Evolutionary conservation across 352 stramenopile species (phyloP).

Genomic region (Globisporangium radiosum): DNA sequence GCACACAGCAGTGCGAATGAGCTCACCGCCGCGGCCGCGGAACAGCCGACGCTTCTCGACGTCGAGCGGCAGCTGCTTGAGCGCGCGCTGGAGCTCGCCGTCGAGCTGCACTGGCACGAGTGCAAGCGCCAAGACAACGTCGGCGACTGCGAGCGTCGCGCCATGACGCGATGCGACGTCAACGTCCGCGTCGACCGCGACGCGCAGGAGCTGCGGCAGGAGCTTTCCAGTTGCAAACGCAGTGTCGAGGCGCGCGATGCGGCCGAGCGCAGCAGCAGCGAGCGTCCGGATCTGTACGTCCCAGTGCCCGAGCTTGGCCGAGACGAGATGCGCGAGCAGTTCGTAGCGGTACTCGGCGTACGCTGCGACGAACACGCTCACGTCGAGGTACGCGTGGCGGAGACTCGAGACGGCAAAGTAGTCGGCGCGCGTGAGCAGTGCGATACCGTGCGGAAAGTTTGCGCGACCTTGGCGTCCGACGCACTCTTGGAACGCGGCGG

Average conservation of each 20-base stretch:
- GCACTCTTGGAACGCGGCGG: slow-evolving; percentile 96
- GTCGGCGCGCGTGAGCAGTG: slow-evolving; percentile 94
- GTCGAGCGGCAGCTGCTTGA: slow-evolving; percentile 71
- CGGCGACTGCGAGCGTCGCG: slow-evolving; percentile 85
- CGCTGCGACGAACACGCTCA: slow-evolving; percentile 88
- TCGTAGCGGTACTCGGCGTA: slow-evolving; percentile 86
- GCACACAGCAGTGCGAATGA: slow-evolving; percentile 93
- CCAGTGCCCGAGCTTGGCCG: slow-evolving; percentile 94
- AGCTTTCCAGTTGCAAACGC: slow-evolving; percentile 59
- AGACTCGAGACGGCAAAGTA: slow-evolving; percentile 95
- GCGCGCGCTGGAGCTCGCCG: slow-evolving; percentile 54
- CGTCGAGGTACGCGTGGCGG: slow-evolving; percentile 89
- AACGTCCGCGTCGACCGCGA: slow-evolving; percentile 73
- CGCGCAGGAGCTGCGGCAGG: slow-evolving; percentile 80
- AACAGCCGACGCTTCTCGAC: slow-evolving; percentile 96
- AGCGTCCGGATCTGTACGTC: slow-evolving; percentile 90
- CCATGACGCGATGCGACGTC: slow-evolving; percentile 93
- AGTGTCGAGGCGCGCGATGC: slow-evolving; percentile 81
- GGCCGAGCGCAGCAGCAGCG: slow-evolving; percentile 78
- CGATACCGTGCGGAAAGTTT: slow-evolving; percentile 97
- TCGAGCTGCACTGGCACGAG: slow-evolving; percentile 55
- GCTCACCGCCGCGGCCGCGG: slow-evolving; percentile 92
- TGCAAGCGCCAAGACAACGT: slow-evolving; percentile 61
- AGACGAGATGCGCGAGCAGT: slow-evolving; percentile 78
- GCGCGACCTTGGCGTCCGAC: slow-evolving; percentile 84